Evolutionary conservation across 2,329 filamentous ascomycete species (phyloP).

Genomic region (Cordyceps fumosorosea): DNA sequence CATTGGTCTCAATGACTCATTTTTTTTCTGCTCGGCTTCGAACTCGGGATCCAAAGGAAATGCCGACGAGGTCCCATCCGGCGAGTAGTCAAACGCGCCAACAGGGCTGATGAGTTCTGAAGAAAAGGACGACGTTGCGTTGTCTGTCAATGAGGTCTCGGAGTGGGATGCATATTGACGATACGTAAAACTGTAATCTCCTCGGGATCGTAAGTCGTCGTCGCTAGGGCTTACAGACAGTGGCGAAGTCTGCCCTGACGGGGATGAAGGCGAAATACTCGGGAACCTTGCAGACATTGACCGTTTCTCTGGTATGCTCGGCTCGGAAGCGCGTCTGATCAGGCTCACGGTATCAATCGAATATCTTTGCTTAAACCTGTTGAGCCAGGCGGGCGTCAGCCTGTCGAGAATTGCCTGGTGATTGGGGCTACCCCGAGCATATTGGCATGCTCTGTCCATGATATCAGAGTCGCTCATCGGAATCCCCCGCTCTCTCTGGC

Average conservation of each 20-base stretch:
- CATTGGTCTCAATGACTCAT: slow-evolving; percentile 76
- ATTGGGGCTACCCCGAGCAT: slow-evolving; percentile 62
- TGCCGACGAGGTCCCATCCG: slow-evolving; percentile 61
- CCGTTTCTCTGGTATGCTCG: slow-evolving; percentile 64
- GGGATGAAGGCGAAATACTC: slow-evolving; percentile 65
- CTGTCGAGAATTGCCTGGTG: slow-evolving; percentile 65
- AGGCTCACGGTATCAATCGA: slow-evolving; percentile 45
- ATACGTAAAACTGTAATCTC: slow-evolving; percentile 29
- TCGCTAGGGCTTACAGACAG: slow-evolving; percentile 64
- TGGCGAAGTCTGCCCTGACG: slow-evolving; percentile 58
- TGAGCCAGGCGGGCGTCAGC: slow-evolving; percentile 73
- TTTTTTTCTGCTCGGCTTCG: slow-evolving; percentile 55
- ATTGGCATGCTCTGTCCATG: slow-evolving; percentile 74
- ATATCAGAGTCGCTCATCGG: slow-evolving; percentile 74
- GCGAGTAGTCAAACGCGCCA: slow-evolving; percentile 68
- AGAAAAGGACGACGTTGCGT: slow-evolving; percentile 56
- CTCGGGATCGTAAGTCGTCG: slow-evolving; percentile 48
- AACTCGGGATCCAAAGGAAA: slow-evolving; percentile 54
- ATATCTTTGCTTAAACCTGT: slow-evolving; percentile 93
- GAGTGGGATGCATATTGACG: slow-evolving; percentile 29
- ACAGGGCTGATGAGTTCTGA: slow-evolving; percentile 66
- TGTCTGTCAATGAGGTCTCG: slow-evolving; percentile 26
- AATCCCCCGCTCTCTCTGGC: slow-evolving; percentile 69
- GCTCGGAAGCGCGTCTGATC: slow-evolving; percentile 53
- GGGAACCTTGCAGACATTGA: slow-evolving; percentile 45